phyloP scores from a whole-genome alignment of 768 basidiomycete species.

The Tricholoma matsutake region DNA sequence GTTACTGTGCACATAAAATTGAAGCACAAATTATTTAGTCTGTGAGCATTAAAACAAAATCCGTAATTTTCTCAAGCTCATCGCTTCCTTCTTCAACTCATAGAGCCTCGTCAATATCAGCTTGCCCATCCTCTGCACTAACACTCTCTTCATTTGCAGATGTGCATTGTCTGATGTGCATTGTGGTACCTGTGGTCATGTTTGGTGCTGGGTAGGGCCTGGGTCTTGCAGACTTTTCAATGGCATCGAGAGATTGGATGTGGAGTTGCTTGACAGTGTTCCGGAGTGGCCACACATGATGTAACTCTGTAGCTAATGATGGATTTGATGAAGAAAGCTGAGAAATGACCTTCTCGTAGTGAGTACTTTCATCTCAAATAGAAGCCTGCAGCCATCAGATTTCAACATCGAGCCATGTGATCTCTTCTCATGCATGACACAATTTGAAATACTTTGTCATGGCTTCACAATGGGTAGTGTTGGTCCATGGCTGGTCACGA shows the following conservation, averaged over 20 bases:
- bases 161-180: background rate
- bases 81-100: background rate
- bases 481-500: slow-evolving; percentile 14
- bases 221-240: background rate
- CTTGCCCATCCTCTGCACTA: background rate
- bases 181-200: background rate
- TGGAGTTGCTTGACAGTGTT: background rate
- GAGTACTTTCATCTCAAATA: slow-evolving; percentile 3
- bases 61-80: slow-evolving; percentile 2
- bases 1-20: slow-evolving; percentile 18
- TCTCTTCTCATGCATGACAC: slow-evolving; percentile 22
- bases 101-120: background rate
- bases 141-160: background rate
- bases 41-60: background rate
- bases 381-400: slow-evolving; percentile 16
- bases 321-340: background rate
- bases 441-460: slow-evolving; percentile 19
- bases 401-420: slow-evolving; percentile 20
- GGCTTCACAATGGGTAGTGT: slow-evolving; percentile 12
- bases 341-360: background rate
- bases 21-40: slow-evolving; percentile 19
- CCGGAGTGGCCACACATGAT: background rate
- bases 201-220: background rate
- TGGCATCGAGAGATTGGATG: background rate
- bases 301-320: background rate